Evolutionary conservation across 2,329 filamentous ascomycete genomes (phyloP), one percentile per base, ranked within the genome.

Genomic region (Stachybotrys chlorohalonatus): DNA sequence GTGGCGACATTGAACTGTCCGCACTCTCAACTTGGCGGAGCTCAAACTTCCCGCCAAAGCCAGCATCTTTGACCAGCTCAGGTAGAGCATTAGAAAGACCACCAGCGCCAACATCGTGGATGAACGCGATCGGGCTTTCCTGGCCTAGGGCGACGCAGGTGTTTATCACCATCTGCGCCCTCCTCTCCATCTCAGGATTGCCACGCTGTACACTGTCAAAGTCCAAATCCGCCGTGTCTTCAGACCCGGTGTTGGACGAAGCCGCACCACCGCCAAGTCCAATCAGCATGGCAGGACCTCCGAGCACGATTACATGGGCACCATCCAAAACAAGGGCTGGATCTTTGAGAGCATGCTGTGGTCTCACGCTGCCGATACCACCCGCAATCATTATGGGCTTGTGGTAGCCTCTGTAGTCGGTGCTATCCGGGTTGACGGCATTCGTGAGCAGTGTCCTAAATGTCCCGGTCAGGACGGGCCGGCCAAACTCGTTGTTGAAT

Each of bases 321-420:
- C 91, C 93, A 52, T 91, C 82, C 53, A 86, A 85, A 16, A 99
- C 94, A 58, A 89, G 78, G 11, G 82, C 78, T 8, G 86, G 83
- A 58, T 89, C 82, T 74, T 99, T 99, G 56, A 96, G 78, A 3
- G 94, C 93, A 66, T 96, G 89, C 63, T 93, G 86, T 13, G 94
- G 93, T 55, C 94, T 78, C 32, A 97, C 93, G 6, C 89, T 96
- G 51, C 94, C 94, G 42, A 97, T 84, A 67, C 94, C 94, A 66
- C 94, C 94, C 58, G 94, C 94, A 73, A 99, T 90, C 90, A 96
- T 95, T 70, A 96, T 96, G 9, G 94, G 94, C 75, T 99, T 99
- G 73, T 97, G 94, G 69, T 95, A 99, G 30, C 94, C 94, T 62
- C 93, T 82, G 65, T 90, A 81, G 61, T 95, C 90, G 17, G 78